These are phyloP conservation scores for Coemansia reversa DNA, from an alignment of 192 early-diverging fungal genomes.

Conservation along the genomic window DNA sequence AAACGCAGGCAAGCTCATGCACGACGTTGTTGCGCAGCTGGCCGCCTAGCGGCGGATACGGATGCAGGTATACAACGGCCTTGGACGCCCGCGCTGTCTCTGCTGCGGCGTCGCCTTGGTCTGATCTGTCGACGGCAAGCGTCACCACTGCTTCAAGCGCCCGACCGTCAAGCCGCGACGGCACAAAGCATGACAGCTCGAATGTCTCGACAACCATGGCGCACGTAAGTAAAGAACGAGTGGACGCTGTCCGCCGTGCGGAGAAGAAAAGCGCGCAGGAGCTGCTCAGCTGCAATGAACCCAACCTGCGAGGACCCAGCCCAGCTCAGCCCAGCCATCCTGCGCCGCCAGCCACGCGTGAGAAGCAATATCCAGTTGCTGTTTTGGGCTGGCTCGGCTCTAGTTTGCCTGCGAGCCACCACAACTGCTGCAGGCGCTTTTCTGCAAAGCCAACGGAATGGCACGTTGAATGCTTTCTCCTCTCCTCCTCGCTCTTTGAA, in stretches of 20 bases:
- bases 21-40: constrained; percentile 51
- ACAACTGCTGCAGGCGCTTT: background rate
- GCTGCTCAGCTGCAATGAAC: background rate
- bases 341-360: too few relatives aligned
- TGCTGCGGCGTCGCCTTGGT: background rate
- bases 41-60: constrained; percentile 53
- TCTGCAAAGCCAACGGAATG: background rate
- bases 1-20: constrained; percentile 23
- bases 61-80: constrained; percentile 43
- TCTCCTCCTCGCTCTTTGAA: constrained; percentile 7
- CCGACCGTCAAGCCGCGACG: constrained; percentile 48
- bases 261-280: background rate
- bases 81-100: constrained; percentile 2
- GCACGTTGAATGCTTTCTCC: background rate
- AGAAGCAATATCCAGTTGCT: background rate
- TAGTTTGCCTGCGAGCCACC: background rate
- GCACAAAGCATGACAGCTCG: constrained; percentile 46
- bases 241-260: background rate
- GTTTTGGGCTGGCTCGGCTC: background rate
- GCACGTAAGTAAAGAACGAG: background rate
- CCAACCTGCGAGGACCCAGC: background rate
- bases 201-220: constrained; percentile 35
- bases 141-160: constrained; percentile 41
- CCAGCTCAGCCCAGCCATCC: background rate
- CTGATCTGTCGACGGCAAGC: constrained; percentile 6